A percentile compares a stretch with the other conserved stretches of the same genome.
Evolutionary conservation across 768 basidiomycete genomes (phyloP).

Genomic region (Tremella yokohamensis): DNA sequence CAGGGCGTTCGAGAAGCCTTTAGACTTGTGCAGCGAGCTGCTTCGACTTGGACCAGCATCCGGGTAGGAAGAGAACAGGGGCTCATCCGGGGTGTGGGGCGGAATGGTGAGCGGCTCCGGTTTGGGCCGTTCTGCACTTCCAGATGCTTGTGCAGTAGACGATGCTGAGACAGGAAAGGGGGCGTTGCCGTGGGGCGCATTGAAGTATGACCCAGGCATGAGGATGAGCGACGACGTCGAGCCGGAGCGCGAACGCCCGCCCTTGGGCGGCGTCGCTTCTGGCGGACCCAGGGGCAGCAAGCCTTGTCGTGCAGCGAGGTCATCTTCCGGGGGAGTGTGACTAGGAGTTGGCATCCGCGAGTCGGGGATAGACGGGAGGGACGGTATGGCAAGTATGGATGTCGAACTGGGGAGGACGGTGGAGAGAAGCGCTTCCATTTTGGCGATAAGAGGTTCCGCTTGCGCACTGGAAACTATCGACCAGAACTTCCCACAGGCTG

Average conservation of each 20-base stretch:
- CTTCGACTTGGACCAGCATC: conserved; percentile 15
- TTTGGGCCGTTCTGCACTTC: conserved; percentile 16
- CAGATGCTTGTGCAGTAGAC: conserved; percentile 18
- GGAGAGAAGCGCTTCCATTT: too few species aligned
- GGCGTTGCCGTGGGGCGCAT: conserved; percentile 9
- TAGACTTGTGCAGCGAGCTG: conserved; percentile 20
- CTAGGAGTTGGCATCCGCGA: conserved; percentile 1
- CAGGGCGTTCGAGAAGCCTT: neutral
- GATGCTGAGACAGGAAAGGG: conserved; percentile 3
- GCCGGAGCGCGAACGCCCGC: too few species aligned
- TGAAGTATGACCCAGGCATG: conserved; percentile 37
- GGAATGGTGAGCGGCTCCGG: conserved; percentile 35
- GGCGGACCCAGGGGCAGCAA: neutral
- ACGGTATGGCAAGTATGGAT: neutral
- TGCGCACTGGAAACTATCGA: too few species aligned
- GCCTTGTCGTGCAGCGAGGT: neutral
- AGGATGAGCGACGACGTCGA: conserved; percentile 10
- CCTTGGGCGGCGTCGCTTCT: neutral
- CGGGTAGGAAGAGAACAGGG: conserved; percentile 44
- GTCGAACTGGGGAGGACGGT: neutral
- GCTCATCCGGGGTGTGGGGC: conserved; percentile 30
- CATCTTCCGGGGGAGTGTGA: neutral
- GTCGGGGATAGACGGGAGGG: conserved; percentile 3
- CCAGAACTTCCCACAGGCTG: too few species aligned
- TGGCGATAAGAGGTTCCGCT: too few species aligned